Evolutionary conservation across 768 basidiomycete species (phyloP).

Genomic region (Lactarius pseudohatsudake): DNA sequence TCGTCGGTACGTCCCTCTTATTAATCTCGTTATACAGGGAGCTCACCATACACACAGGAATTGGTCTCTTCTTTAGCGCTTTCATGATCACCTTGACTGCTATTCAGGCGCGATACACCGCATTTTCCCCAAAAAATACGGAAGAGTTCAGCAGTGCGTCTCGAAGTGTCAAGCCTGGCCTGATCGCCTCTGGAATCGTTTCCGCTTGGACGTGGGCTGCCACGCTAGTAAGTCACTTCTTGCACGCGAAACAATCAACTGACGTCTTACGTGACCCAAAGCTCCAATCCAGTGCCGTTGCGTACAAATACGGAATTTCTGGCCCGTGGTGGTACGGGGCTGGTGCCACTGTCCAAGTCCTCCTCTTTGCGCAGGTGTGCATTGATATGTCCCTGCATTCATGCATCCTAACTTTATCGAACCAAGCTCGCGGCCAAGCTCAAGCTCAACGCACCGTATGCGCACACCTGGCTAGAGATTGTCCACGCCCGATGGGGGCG

Average conservation of each 20-base stretch:
- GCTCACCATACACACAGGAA: conserved; percentile 48
- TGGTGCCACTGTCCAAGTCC: conserved; percentile 84
- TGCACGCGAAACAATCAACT: not conserved
- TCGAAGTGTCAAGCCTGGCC: conserved; percentile 82
- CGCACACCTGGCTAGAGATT: conserved; percentile 89
- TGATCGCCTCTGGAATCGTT: conserved; percentile 92
- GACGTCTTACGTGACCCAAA: conserved; percentile 31
- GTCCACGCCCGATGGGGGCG: conserved; percentile 79
- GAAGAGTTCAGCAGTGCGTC: conserved; percentile 86
- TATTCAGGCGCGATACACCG: conserved; percentile 81
- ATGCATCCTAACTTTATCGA: conserved; percentile 2
- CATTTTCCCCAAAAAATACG: conserved; percentile 71
- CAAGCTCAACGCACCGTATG: conserved; percentile 86
- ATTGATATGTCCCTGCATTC: not conserved
- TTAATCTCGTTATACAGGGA: not conserved
- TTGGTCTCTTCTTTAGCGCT: conserved; percentile 83
- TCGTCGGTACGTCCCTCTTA: conserved; percentile 45
- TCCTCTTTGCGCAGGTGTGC: conserved; percentile 81
- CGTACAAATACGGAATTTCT: conserved; percentile 81
- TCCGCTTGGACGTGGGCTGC: conserved; percentile 93
- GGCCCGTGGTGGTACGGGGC: conserved; percentile 93
- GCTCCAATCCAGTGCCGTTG: conserved; percentile 81
- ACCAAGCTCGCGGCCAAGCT: conserved; percentile 81
- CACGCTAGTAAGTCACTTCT: conserved; percentile 49
- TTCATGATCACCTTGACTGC: conserved; percentile 79